Evolutionary conservation across 2,329 filamentous ascomycete genomes (phyloP).

Genomic region (Cladosporium sp.): DNA sequence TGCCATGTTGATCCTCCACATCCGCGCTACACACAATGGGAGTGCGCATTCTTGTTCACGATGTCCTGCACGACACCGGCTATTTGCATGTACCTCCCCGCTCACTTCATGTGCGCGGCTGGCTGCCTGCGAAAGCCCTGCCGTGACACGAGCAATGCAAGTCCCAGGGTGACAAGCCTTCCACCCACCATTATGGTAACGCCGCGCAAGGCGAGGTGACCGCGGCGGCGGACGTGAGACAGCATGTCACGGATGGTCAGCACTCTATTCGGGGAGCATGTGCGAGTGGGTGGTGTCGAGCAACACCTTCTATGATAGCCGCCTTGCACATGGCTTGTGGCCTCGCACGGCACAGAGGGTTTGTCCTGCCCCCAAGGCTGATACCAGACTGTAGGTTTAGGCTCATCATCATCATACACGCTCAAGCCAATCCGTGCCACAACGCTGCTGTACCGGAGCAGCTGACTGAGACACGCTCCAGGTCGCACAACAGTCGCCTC

Average conservation of each 20-base stretch:
- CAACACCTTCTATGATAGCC: not conserved
- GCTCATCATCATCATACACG: not conserved
- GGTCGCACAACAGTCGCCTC: not conserved
- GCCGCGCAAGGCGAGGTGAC: conserved; percentile 13
- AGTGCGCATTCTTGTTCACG: conserved; percentile 7
- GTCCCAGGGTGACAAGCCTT: conserved; percentile 16
- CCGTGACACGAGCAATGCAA: conserved; percentile 10
- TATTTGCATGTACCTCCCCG: not conserved
- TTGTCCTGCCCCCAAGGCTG: not conserved
- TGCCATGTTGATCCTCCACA: not conserved
- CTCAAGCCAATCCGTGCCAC: conserved; percentile 4
- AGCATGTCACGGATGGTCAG: conserved; percentile 14
- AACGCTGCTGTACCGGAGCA: conserved; percentile 2
- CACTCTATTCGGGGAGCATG: conserved; percentile 1
- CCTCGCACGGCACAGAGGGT: conserved; percentile 3
- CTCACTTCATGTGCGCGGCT: not conserved
- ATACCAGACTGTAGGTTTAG: conserved; percentile 16
- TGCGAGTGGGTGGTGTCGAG: conserved; percentile 5
- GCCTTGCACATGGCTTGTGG: not conserved
- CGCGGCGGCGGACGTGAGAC: conserved; percentile 13
- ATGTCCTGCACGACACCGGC: conserved; percentile 11
- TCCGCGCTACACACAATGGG: not conserved
- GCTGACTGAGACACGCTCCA: conserved; percentile 11
- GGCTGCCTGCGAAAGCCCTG: conserved; percentile 10
- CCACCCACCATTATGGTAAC: conserved; percentile 5